Base-by-base conservation (phyloP, 495 filamentous ascomycete species). In the Aspergillus heteromorphus region DNA sequence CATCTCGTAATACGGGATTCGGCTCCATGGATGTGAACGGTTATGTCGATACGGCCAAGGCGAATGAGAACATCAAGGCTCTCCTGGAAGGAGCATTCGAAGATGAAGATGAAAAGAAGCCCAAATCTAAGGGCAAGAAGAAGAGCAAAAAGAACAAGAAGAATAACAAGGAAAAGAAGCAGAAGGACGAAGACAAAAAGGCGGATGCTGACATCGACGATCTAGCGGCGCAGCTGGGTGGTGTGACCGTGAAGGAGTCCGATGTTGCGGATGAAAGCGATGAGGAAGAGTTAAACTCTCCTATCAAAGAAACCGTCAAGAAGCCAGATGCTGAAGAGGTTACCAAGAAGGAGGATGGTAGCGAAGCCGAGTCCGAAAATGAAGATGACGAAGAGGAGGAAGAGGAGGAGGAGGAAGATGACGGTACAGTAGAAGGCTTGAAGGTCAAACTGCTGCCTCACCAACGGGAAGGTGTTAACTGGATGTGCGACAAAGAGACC, bases 401-500 rank as follows among this genome's bases (percentile, higher is more conserved):
- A 0, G 81, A 84, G 7, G 84, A 87, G 0, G 84, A 86, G 13
- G 85, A 88, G 1, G 85, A 82, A 42, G 87, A 90, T 43, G 83
- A 87, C 61, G 83, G 80, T 9, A 80, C 75, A n/a, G 79, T 91
- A 14, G 87, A 93, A 56, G 93, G 93, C 3, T 70, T 98, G 58
- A 87, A 86, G 43, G 89, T 96, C 41, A 88, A 85, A 50, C 79
- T 98, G 3, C 78, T 97, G 0, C 93, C 91, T 3, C 93, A 98
- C 65, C 93, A 98, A 66, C 79, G 96, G 9, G 87, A 95, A 20
- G 93, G 93, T 54, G 85, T 97, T 2, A 81, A 84, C 40, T 98
- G 95, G 89, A 95, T 98, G 89, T 85, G 77, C 50, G 86, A 87
- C 30, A 89, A 93, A 57, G 93, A 98, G 66, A 83, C 86, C 10